phyloP scores from a whole-genome alignment of 345 rosid species.

The Populus euphratica region DNA sequence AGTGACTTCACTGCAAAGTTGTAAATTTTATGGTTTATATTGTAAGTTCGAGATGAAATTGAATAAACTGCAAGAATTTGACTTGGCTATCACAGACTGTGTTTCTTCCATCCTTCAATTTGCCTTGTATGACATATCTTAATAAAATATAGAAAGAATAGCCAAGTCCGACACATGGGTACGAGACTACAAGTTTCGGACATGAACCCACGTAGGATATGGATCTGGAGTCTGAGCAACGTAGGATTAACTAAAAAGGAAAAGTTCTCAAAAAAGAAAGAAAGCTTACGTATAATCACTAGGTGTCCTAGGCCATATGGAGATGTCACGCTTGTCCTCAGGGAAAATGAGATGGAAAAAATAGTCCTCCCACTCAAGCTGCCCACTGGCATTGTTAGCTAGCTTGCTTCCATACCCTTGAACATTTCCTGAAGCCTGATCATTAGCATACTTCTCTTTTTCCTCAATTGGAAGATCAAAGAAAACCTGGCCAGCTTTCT shows the following conservation, averaged over 20 bases:
- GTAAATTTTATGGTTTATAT: not conserved
- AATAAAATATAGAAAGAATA: not conserved
- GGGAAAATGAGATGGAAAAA: slow-evolving; percentile 83
- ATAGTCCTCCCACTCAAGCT: slow-evolving; percentile 94
- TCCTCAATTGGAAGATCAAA: slow-evolving; percentile 66
- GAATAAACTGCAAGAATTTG: not conserved
- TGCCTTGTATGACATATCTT: not conserved
- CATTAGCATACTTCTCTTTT: slow-evolving; percentile 85
- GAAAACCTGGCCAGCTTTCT: slow-evolving; percentile 58
- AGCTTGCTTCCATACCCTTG: slow-evolving; percentile 97
- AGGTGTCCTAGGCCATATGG: slow-evolving; percentile 86
- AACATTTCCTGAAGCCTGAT: slow-evolving; percentile 70
- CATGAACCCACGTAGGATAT: not conserved
- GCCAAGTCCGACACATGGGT: not conserved
- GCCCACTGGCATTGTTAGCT: slow-evolving; percentile 83
- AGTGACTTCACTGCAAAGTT: slow-evolving; percentile 53
- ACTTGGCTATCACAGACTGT: not conserved
- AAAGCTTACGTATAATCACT: slow-evolving; percentile 65
- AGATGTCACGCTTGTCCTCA: slow-evolving; percentile 67
- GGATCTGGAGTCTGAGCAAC: not conserved
- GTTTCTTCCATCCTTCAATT: not conserved
- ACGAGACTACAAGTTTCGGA: not conserved
- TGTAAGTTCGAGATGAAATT: not conserved
- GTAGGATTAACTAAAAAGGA: not conserved
- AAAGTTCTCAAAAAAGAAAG: not conserved